Evolutionary conservation across 2,329 filamentous ascomycete genomes (phyloP), one percentile per base, ranked within the genome.

Genomic region (Fusarium albosuccineum): DNA sequence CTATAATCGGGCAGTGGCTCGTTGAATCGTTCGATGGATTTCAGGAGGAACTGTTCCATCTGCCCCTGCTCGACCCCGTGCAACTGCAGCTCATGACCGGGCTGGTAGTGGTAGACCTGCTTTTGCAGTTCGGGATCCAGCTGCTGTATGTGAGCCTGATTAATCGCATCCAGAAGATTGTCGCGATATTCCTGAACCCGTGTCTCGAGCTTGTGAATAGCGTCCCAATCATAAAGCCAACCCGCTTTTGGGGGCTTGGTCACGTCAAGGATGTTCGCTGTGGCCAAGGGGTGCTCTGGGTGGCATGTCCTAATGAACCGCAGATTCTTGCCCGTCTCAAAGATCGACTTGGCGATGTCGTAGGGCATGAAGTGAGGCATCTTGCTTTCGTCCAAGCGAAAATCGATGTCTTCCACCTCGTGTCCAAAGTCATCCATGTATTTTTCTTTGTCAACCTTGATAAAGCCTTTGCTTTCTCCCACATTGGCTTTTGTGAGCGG

Each of bases 251-350:
- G 90, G 11, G 89, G 85, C 7, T 81, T 76, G 10, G 82, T 80
- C 11, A 79, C 75, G 9, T 74, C 69, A 6, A 87, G 75, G 6
- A 85, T 79, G 27, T 82, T 80, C n/a, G 82, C 73, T 41, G 82
- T 83, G 13, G 87, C 86, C 41, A 96, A 80, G 0, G 90, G 88
- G 74, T 97, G 92, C 2, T 89, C 82, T 6, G 92, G 86, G 74
- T 96, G 91, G 68, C 91, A 88, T 22, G 82, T 81, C 69, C 89
- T 87, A 48, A 97, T 82, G 55, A 96, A 89, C 8, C 91, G 87
- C 48, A 97, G 78, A 74, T 91, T 95, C 70, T 86, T 87, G 5
- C 92, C 93, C 4, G 90, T 91, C 74, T 97, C 92, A 67, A 95
- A 94, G n/a, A 96, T 87, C 6, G 84, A 81, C 51, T 86, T 84